Base-by-base conservation (phyloP, 2,329 filamentous ascomycete species). In the Zasmidium angulare region DNA sequence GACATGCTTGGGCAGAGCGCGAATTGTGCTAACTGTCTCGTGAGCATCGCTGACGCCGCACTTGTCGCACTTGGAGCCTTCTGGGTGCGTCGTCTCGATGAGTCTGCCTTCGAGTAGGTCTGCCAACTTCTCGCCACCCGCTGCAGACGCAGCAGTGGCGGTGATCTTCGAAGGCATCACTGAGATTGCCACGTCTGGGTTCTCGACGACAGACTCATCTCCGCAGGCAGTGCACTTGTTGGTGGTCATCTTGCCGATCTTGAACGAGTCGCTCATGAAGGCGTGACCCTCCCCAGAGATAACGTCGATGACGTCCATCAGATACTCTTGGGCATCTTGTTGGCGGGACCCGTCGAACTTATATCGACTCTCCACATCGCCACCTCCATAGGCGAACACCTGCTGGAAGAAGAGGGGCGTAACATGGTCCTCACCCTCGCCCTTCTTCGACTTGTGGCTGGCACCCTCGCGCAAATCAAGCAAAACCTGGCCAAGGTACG, bases 251-350 rank as follows among this genome's bases (percentile, higher is more conserved):
- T 17, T 52, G 3, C 43, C 40, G 46, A 63, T 48, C 17, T 57
- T 24, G 54, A 66, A 66, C 1, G 60, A 49, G n/a, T 50, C 46
- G n/a, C 55, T 23, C 20, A 65, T 17, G 20, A 46, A 52, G 11
- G 22, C 29, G 46, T 20, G 19, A 7, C 36, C 36, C 17, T 60
- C 31, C 17, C 53, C 55, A n/a, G 3, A 53, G 12, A 65, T 26
- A 2, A 43, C 46, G 21, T 61, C 20, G 20, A 67, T 23, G 7
- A 68, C n/a, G 2, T n/a, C 31, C 21, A 47, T 11, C 43, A 54
- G 50, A 50, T 62, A 66, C 46, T 66, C 58, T 23, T 58, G 40
- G 26, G 51, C 47, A 51, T 67, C 65, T 48, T 67, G 20, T 46
- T 65, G 61, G 1, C n/a, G 31, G 21, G 50, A 51, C 26, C 66